Evolutionary conservation across 768 basidiomycete species (phyloP), one percentile per base, ranked within the genome.

Genomic region (Trametes sanguinea): DNA sequence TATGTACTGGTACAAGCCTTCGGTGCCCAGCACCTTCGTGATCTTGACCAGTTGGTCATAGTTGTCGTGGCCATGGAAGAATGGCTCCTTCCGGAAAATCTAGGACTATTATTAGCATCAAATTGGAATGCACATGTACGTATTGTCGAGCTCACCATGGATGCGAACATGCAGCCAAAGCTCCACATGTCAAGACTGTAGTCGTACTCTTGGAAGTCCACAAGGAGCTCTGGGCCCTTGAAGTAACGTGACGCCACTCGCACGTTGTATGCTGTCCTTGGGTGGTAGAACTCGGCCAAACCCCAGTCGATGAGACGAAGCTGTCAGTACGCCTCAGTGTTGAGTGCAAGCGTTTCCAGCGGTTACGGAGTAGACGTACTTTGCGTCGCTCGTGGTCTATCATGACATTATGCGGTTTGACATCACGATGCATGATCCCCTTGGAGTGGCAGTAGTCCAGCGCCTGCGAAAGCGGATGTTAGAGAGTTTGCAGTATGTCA

Each of bases 371-470:
- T 10, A 29, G 56, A 46, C 51, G 29, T 70, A 93, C 95, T 81
- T 95, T 93, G 73, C 93, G 88, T 75, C 91, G 91, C 69, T 98
- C 94, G 73, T 98, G 95, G 76, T 98, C 96, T 76, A 98, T 98
- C 95, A 98, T 98, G 57, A 98, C 94, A 75, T 98, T 98, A 77
- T 97, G 95, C 11, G 96, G 96, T 73, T 98, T 98, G 61, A 98
- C 96, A 73, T 98, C 96, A 68, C 96, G 82, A 74, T 98, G 95
- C 94, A 98, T 98, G 74, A 98, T 98, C 8, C 96, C 96, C 69
- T 95, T 94, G 33, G 96, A 98, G 76, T 98, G 96, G 70, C 96
- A 98, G 74, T 88, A 98, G 76, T 98, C 96, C 72, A 98, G 79
- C 4, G 96, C 96, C 92, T 94, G 61, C 17, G 35, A 27, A 47